A percentile compares a stretch with the other conserved stretches of the same genome.
Conservation (phyloP, 2,329 filamentous ascomycete genomes). For the Sporothrix protearum region DNA sequence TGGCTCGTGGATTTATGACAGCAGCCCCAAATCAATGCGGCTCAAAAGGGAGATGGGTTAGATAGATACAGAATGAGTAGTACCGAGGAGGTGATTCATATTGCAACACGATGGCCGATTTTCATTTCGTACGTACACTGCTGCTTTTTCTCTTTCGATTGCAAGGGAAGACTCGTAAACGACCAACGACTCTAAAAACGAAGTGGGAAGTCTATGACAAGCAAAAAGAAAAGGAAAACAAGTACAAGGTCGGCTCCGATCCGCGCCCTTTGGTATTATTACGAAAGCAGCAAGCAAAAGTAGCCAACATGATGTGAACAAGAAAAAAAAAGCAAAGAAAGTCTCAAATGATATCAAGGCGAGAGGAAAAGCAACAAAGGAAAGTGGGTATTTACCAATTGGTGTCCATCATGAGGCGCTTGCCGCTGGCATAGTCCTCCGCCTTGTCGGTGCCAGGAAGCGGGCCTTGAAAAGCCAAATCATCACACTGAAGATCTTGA, state of each 20-base stretch:
- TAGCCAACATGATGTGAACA: not conserved
- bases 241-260: not conserved
- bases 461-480: slow-evolving; percentile 31
- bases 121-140: not conserved
- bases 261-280: not conserved
- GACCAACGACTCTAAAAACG: not conserved
- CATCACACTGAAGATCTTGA: slow-evolving; percentile 29
- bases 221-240: not conserved
- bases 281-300: not conserved
- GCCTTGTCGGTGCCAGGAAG: slow-evolving; percentile 29
- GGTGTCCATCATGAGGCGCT: not conserved
- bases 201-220: not conserved
- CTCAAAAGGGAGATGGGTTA: slow-evolving; percentile 4
- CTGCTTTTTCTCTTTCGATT: too few species aligned
- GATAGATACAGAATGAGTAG: not conserved
- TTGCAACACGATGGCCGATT: not conserved
- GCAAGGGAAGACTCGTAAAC: not conserved
- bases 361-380: not conserved
- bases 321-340: not conserved
- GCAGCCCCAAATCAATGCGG: not conserved
- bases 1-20: not conserved
- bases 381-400: slow-evolving; percentile 7
- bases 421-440: slow-evolving; percentile 21
- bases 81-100: not conserved
- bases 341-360: not conserved